These are phyloP conservation scores for Candida boidinii DNA, from an alignment of 805 yeast species.

Conservation along the genomic window DNA sequence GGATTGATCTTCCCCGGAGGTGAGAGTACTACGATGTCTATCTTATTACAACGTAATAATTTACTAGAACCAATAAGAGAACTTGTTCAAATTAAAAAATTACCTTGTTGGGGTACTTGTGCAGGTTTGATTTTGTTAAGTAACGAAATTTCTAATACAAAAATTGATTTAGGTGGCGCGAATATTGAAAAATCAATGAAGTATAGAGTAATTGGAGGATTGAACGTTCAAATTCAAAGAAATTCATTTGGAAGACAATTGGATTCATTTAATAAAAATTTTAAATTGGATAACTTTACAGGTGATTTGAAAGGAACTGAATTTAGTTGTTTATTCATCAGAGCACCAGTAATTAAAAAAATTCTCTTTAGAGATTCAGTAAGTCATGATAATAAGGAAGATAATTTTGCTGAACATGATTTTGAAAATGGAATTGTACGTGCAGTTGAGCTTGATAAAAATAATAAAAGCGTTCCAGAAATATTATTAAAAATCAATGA, in stretches of 20 bases:
- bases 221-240: slow-evolving; percentile 55
- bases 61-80: slow-evolving; percentile 44
- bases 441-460: slow-evolving; percentile 7
- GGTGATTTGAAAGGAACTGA: slow-evolving; percentile 4
- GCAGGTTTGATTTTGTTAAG: slow-evolving; percentile 72
- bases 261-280: slow-evolving; percentile 46
- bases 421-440: slow-evolving; percentile 2
- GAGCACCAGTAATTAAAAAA: slow-evolving; percentile 60
- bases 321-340: slow-evolving; percentile 51
- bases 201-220: slow-evolving; percentile 50
- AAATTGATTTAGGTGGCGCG: slow-evolving; percentile 28
- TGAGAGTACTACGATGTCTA: slow-evolving; percentile 61
- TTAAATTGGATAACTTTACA: slow-evolving; percentile 32
- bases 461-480: slow-evolving; percentile 24
- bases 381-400: background rate
- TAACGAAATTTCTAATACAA: slow-evolving; percentile 41
- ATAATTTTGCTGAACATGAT: background rate
- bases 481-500: slow-evolving; percentile 33
- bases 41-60: slow-evolving; percentile 59
- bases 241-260: slow-evolving; percentile 77
- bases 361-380: no score
- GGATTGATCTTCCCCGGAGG: slow-evolving; percentile 67
- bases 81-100: slow-evolving; percentile 38
- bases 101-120: slow-evolving; percentile 78
- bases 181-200: slow-evolving; percentile 4